phyloP scores from a whole-genome alignment of 805 yeast genomes.

The Metschnikowia corniflorae region DNA sequence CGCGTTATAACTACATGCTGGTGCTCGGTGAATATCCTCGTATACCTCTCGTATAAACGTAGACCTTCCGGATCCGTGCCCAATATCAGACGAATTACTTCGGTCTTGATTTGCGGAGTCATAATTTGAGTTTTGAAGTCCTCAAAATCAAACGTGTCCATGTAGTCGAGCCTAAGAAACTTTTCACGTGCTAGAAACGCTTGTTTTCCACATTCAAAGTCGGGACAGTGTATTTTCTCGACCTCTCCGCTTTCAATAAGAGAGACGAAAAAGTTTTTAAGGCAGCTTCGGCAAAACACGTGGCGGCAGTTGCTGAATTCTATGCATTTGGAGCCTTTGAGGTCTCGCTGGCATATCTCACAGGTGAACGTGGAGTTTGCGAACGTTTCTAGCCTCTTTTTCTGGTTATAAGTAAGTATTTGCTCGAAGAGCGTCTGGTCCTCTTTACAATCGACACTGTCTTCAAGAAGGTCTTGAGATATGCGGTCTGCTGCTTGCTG shows the following conservation, averaged over 20 bases:
- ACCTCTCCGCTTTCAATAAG: slow-evolving; percentile 48
- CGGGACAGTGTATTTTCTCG: slow-evolving; percentile 55
- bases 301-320: slow-evolving; percentile 26
- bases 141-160: slow-evolving; percentile 20
- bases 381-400: slow-evolving; percentile 24
- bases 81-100: slow-evolving; percentile 31
- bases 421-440: slow-evolving; percentile 13
- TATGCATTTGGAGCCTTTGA: slow-evolving; percentile 42
- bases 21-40: slow-evolving; percentile 32
- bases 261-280: slow-evolving; percentile 18
- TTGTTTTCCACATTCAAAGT: slow-evolving; percentile 43
- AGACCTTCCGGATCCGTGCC: slow-evolving; percentile 2
- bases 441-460: slow-evolving; percentile 5
- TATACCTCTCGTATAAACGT: slow-evolving; percentile 22
- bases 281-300: slow-evolving; percentile 16
- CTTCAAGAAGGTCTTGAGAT: slow-evolving; percentile 4
- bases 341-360: slow-evolving; percentile 52
- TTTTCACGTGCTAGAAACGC: slow-evolving; percentile 17
- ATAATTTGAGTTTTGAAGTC: slow-evolving; percentile 38
- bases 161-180: slow-evolving; percentile 18
- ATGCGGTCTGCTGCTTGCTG: slow-evolving; percentile 14
- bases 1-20: slow-evolving; percentile 43
- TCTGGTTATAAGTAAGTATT: slow-evolving; percentile 21
- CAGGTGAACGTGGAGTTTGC: slow-evolving; percentile 42
- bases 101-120: slow-evolving; percentile 36